Evolutionary conservation across 1,284 basidiomycete genomes (phyloP).

Genomic region (Ganoderma boninense): DNA sequence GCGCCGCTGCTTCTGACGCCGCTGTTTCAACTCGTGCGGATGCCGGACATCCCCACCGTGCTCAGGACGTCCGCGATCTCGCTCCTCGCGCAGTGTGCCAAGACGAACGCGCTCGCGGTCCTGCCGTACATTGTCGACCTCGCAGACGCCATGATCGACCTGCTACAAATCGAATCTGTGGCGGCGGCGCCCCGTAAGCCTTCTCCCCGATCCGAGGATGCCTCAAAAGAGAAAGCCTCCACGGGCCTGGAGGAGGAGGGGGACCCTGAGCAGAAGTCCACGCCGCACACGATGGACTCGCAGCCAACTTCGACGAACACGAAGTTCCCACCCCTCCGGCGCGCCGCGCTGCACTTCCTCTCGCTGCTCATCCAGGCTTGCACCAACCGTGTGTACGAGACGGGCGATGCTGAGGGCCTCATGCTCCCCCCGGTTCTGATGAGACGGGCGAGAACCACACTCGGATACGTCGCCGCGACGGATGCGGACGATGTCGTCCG

Average conservation of each 20-base stretch:
- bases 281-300: constrained; percentile 53
- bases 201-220: constrained; percentile 5
- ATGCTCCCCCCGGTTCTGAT: constrained; percentile 50
- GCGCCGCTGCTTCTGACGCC: constrained; percentile 78
- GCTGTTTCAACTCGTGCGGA: constrained; percentile 68
- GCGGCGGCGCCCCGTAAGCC: constrained; percentile 33
- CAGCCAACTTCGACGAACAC: constrained; percentile 64
- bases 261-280: constrained; percentile 24
- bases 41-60: constrained; percentile 68
- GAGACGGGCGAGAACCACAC: constrained; percentile 64
- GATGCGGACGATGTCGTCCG: constrained; percentile 80
- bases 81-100: constrained; percentile 77
- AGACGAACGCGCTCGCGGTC: constrained; percentile 69
- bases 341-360: constrained; percentile 85
- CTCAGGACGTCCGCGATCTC: constrained; percentile 87
- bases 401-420: constrained; percentile 32
- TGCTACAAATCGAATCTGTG: constrained; percentile 80
- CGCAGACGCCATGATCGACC: constrained; percentile 73
- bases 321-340: constrained; percentile 81
- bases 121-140: constrained; percentile 72
- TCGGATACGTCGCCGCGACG: constrained; percentile 76
- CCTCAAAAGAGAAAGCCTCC: constrained; percentile 12
- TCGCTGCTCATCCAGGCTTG: constrained; percentile 67
- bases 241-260: constrained; percentile 21
- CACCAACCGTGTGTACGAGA: constrained; percentile 57